A percentile compares a stretch with the other conserved stretches of the same genome.
Conservation (phyloP, 768 basidiomycete genomes). For the Trametopsis cervina region DNA sequence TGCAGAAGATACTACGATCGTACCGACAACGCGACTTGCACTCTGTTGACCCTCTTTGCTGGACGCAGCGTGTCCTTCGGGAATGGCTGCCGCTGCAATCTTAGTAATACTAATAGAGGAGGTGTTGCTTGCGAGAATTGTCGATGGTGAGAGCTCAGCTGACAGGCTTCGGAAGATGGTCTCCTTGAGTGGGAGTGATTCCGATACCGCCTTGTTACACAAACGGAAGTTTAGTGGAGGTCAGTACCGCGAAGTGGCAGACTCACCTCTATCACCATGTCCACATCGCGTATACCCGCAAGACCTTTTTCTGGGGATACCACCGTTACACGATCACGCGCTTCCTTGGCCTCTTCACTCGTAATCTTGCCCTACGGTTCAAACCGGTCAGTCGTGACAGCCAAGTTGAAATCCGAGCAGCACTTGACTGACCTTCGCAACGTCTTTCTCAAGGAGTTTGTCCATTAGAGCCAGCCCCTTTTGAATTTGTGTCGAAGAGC, state of each 20-base stretch:
- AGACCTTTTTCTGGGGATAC: slow-evolving; percentile 45
- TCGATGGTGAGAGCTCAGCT: slow-evolving; percentile 56
- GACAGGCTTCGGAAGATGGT: slow-evolving; percentile 68
- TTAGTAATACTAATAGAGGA: slow-evolving; percentile 94
- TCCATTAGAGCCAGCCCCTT: slow-evolving; percentile 72
- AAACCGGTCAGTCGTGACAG: neutral
- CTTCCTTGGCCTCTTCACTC: slow-evolving; percentile 64
- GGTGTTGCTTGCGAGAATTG: slow-evolving; percentile 89
- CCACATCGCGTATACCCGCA: slow-evolving; percentile 64
- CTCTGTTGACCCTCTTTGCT: slow-evolving; percentile 57
- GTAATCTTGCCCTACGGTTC: slow-evolving; percentile 49
- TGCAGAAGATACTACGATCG: slow-evolving; percentile 15
- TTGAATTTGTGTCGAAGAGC: slow-evolving; percentile 62
- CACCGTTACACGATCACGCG: slow-evolving; percentile 55
- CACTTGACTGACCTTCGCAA: slow-evolving; percentile 43
- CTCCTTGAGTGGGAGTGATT: slow-evolving; percentile 73
- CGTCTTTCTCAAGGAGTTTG: slow-evolving; percentile 83
- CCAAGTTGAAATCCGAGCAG: neutral
- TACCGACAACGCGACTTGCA: slow-evolving; percentile 78
- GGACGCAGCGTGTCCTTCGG: slow-evolving; percentile 45
- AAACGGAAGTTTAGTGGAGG: neutral
- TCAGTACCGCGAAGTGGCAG: neutral
- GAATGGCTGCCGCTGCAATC: slow-evolving; percentile 76
- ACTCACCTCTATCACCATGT: slow-evolving; percentile 85
- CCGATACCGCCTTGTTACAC: slow-evolving; percentile 71